A percentile compares a stretch with the other conserved stretches of the same genome.
phyloP scores from a whole-genome alignment of 495 filamentous ascomycete genomes.

The Tuber aestivum region DNA sequence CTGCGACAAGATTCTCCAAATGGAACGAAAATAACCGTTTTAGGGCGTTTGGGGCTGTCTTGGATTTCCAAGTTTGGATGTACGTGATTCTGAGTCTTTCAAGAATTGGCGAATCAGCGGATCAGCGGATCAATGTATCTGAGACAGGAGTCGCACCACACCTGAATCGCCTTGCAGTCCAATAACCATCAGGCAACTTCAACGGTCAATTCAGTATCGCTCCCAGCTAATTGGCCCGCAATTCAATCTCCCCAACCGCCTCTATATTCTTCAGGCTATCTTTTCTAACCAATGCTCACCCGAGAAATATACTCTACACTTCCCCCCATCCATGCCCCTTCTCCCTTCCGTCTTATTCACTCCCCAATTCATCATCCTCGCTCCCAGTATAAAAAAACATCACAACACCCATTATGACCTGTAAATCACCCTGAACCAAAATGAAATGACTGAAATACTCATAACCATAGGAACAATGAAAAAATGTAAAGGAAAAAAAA shows the following conservation, averaged over 20 bases:
- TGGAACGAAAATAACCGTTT: background rate
- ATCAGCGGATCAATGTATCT: background rate
- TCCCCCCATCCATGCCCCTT: background rate
- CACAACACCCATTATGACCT: background rate
- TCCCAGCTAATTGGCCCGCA: background rate
- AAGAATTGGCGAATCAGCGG: background rate
- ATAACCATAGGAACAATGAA: background rate
- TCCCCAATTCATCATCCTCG: background rate
- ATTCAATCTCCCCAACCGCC: background rate
- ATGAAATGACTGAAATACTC: background rate
- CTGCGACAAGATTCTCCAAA: background rate
- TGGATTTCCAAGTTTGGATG: background rate
- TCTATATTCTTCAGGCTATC: background rate
- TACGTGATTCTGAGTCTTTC: background rate
- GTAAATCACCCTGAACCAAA: constrained; percentile 1
- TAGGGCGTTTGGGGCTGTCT: background rate
- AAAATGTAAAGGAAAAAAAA: background rate
- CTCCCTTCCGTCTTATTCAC: background rate
- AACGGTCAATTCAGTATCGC: background rate
- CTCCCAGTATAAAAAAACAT: constrained; percentile 1
- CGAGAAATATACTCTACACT: background rate
- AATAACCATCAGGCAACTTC: background rate
- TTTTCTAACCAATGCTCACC: background rate
- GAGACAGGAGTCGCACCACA: background rate
- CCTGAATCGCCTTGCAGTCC: background rate